Conservation (phyloP, 192 early-diverging fungal species). For the Podila minutissima region DNA sequence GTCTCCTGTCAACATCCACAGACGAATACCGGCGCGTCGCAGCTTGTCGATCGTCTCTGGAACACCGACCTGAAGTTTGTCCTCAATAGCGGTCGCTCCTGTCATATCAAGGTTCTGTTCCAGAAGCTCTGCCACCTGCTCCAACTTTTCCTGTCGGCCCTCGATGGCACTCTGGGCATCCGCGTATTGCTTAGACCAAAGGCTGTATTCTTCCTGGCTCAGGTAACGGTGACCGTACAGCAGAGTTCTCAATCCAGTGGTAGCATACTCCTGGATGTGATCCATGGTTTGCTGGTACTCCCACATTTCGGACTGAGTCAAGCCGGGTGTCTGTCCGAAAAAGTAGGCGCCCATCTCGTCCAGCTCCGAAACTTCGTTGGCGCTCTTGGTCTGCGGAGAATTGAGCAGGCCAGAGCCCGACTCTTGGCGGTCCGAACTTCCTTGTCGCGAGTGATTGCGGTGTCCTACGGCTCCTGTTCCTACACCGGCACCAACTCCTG, state of each 20-base stretch:
- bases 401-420: not conserved
- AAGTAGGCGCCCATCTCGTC: slow-evolving; percentile 35
- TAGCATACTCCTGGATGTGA: slow-evolving; percentile 76
- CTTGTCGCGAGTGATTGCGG: not conserved
- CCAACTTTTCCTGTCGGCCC: slow-evolving; percentile 65
- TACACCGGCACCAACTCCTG: slow-evolving; percentile 17
- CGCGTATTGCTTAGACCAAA: slow-evolving; percentile 73
- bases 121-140: slow-evolving; percentile 73
- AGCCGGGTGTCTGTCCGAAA: slow-evolving; percentile 42
- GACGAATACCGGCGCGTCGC: slow-evolving; percentile 77
- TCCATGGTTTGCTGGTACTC: slow-evolving; percentile 67
- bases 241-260: slow-evolving; percentile 86
- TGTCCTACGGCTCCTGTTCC: not conserved
- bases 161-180: slow-evolving; percentile 76
- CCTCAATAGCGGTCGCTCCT: slow-evolving; percentile 92
- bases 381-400: not conserved
- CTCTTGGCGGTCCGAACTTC: not conserved
- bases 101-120: slow-evolving; percentile 80
- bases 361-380: slow-evolving; percentile 4
- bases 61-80: slow-evolving; percentile 87
- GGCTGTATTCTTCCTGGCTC: slow-evolving; percentile 67
- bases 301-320: slow-evolving; percentile 59
- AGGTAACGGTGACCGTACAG: slow-evolving; percentile 79
- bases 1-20: slow-evolving; percentile 96
- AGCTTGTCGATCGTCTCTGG: slow-evolving; percentile 86